Conservation (phyloP, 208 protist genomes). For the Leishmania guyanensis region DNA sequence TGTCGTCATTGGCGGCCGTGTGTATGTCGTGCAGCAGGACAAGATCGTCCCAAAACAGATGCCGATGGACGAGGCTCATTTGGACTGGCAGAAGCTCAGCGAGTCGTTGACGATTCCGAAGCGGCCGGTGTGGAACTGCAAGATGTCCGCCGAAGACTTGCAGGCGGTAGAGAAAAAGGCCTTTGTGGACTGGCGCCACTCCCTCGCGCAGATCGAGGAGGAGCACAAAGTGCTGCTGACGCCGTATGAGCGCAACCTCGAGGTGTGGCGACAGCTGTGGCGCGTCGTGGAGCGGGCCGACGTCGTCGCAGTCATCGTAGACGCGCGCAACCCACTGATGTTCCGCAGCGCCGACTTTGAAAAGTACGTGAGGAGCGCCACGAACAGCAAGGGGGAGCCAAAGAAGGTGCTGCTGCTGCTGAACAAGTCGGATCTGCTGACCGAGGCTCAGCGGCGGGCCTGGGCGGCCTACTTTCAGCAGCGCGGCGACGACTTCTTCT, state of each 20-base stretch:
- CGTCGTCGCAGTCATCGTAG: constrained; percentile 95
- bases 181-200: constrained; percentile 93
- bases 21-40: constrained; percentile 76
- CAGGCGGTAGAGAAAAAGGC: constrained; percentile 69
- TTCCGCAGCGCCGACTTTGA: constrained; percentile 93
- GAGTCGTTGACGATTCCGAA: constrained; percentile 84
- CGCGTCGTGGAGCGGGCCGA: constrained; percentile 96
- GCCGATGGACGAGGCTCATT: constrained; percentile 27
- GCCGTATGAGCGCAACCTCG: constrained; percentile 99
- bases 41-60: constrained; percentile 52
- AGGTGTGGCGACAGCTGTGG: constrained; percentile 99
- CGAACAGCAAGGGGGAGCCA: constrained; percentile 37
- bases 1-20: constrained; percentile 81
- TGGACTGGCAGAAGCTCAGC: constrained; percentile 81
- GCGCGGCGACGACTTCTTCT: constrained; percentile 87
- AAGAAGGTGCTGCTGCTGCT: constrained; percentile 94
- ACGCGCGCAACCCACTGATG: constrained; percentile 97
- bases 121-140: constrained; percentile 81
- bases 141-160: constrained; percentile 66
- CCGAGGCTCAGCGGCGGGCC: constrained; percentile 84
- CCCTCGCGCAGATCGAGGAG: constrained; percentile 92
- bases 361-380: constrained; percentile 83
- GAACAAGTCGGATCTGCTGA: constrained; percentile 99
- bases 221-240: constrained; percentile 94
- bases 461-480: constrained; percentile 95